Conservation (phyloP, 2,329 filamentous ascomycete species). For the Diaporthe amygdali region DNA sequence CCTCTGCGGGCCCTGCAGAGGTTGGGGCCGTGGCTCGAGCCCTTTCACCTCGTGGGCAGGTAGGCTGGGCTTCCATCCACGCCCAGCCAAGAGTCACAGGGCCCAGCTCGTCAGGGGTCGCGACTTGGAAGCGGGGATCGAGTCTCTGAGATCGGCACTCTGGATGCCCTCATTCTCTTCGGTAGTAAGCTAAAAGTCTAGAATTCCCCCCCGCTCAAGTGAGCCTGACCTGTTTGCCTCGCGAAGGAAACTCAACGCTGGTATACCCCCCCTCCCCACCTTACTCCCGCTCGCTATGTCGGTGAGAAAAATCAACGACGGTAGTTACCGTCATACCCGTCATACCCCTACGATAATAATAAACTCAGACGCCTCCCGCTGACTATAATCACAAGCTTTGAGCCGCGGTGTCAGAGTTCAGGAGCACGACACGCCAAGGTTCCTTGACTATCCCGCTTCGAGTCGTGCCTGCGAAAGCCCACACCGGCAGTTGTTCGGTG, state of each 20-base stretch:
- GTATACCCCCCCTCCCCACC: neutral
- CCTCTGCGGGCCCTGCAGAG: neutral
- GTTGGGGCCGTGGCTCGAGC: neutral
- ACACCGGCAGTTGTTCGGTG: neutral
- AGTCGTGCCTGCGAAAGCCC: neutral
- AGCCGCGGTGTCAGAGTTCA: neutral
- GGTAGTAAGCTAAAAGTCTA: slow-evolving; percentile 3
- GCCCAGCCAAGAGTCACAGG: slow-evolving; percentile 6
- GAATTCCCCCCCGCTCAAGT: neutral
- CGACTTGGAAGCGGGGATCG: neutral
- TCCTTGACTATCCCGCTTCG: neutral
- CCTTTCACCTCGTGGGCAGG: neutral
- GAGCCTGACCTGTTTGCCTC: neutral
- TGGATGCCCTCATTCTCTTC: slow-evolving; percentile 5
- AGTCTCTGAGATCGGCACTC: neutral
- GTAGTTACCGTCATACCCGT: neutral
- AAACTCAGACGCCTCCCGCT: neutral
- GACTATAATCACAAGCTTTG: neutral
- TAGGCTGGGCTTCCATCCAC: neutral
- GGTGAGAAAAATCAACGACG: neutral
- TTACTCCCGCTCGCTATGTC: neutral
- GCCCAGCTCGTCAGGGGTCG: neutral
- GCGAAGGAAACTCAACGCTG: neutral
- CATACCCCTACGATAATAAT: neutral
- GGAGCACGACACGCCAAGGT: neutral